Evolutionary conservation across 2,329 filamentous ascomycete genomes (phyloP), one percentile per base, ranked within the genome.

Genomic region (Exophiala xenobiotica): DNA sequence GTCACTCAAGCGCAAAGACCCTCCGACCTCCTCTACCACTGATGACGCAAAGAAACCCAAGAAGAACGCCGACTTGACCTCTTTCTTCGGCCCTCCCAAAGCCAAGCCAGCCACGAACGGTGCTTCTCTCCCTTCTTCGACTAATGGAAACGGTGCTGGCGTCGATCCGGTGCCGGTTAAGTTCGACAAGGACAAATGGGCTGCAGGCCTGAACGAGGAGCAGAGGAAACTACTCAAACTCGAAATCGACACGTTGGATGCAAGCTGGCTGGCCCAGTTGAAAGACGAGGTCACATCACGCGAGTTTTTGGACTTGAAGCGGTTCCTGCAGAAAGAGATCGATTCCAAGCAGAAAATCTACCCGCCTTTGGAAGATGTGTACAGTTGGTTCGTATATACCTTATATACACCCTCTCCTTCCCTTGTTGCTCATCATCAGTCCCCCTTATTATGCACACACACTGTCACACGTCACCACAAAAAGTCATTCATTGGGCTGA

Each of bases 171-270:
- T 63, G 2, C 49, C 64, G 2, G 57, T 68, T 51, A 87, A 81
- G 59, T 97, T 96, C 67, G 80, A 96, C 76, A 96, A 96, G 75
- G 82, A 82, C 39, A 89, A 87, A 70, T 99, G 93, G 93, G 78
- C 91, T n/a, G 81, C 82, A 16, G 80, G 81, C 51, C 77, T 99
- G 57, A 90, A 81, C 0, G 70, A 80, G 0, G 93, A 99, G 73
- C 89, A 96, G 70, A 89, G 83, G 66, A 78, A 86, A 46, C 76
- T 97, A 40, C 78, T 99, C 42, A 78, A 87, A 65, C 79, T 99
- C 33, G 93, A 99, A 74, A 96, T 99, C 61, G 83, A 95, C 38
- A 96, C 91, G 0, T 74, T 99, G 54, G 82, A 96, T 66, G 88
- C 91, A 54, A 95, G 86, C 74, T 99, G 93, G 92, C 77, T 99